Conservation (phyloP, 345 rosid genomes). For the Pugionium dolabratum region DNA sequence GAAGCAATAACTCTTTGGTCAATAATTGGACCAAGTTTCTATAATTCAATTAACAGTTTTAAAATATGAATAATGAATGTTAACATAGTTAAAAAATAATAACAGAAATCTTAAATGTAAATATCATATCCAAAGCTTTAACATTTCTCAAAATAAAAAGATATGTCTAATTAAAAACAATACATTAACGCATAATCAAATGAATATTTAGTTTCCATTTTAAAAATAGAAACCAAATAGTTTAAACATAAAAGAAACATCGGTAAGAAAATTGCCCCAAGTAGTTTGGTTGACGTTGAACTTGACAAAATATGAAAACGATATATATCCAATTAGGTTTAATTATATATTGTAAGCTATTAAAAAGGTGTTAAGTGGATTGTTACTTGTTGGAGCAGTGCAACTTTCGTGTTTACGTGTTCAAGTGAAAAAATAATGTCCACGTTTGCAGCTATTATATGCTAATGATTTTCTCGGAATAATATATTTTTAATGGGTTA, state of each 20-base stretch:
- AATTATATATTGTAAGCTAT: neutral
- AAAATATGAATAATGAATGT: no score
- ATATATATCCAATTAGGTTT: neutral
- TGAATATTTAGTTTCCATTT: neutral
- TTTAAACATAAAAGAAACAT: conserved; percentile 8
- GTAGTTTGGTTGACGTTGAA: conserved; percentile 29
- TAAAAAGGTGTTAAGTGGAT: conserved; percentile 27
- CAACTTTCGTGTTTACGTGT: conserved; percentile 2
- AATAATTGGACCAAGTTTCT: no score
- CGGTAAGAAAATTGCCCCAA: conserved; percentile 1
- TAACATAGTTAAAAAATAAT: no score
- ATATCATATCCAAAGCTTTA: neutral
- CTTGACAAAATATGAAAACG: conserved; percentile 33
- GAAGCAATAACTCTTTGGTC: no score
- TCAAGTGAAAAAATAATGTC: neutral
- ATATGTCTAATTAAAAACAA: neutral
- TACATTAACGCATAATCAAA: neutral
- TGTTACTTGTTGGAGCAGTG: conserved; percentile 25
- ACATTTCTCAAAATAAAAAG: neutral
- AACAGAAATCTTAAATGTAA: no score
- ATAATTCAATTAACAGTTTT: no score
- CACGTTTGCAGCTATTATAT: conserved; percentile 9
- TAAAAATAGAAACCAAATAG: neutral
- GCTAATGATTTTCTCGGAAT: neutral
- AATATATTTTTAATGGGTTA: no score